Conservation (phyloP, 495 filamentous ascomycete species). For the Letharia columbiana region DNA sequence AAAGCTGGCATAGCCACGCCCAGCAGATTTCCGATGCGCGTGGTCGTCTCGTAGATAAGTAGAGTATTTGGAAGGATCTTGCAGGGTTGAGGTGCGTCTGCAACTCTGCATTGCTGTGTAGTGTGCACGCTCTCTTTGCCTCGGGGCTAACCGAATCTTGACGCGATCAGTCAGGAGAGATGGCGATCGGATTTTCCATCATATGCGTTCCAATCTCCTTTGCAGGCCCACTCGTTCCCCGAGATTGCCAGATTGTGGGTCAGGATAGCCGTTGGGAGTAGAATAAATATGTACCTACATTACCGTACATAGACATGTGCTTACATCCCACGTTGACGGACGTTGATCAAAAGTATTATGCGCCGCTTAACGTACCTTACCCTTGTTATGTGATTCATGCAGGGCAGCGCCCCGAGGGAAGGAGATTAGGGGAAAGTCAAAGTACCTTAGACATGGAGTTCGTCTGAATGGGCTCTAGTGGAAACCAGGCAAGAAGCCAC, state of each 20-base stretch:
- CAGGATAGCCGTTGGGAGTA: background rate
- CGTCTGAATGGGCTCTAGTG: background rate
- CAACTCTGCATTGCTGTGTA: background rate
- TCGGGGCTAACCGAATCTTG: too few species aligned
- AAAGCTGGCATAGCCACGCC: background rate
- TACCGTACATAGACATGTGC: too few species aligned
- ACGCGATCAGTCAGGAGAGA: too few species aligned
- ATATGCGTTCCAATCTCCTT: background rate
- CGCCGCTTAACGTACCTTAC: too few species aligned
- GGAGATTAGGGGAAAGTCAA: too few species aligned
- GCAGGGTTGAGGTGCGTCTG: background rate
- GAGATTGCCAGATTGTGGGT: too few species aligned
- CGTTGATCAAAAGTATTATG: too few species aligned
- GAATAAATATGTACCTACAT: too few species aligned
- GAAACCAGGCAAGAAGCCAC: background rate
- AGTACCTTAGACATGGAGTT: background rate
- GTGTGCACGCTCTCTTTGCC: background rate
- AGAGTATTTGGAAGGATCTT: background rate
- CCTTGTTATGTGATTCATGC: background rate
- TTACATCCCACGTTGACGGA: too few species aligned
- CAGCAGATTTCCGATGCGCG: background rate
- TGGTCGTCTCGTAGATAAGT: background rate
- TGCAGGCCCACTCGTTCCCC: too few species aligned
- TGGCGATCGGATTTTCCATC: background rate
- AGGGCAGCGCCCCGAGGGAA: background rate